Conservation (phyloP, 495 filamentous ascomycete species). For the Penicillium pulvis region DNA sequence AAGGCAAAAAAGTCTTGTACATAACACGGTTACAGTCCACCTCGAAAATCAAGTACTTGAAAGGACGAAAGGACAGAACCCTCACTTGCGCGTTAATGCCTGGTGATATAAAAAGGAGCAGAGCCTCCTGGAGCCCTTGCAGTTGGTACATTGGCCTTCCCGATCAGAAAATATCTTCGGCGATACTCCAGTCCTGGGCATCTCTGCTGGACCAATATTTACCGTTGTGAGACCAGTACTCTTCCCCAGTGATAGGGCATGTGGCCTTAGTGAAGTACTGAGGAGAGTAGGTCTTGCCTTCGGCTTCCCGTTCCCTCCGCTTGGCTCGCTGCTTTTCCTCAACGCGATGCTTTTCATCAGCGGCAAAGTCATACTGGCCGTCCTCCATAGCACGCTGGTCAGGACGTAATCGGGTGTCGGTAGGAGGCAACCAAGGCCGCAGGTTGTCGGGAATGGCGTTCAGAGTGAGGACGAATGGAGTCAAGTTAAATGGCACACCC, state of each 20-base stretch:
- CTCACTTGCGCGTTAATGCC: background rate
- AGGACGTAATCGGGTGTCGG: constrained; percentile 85
- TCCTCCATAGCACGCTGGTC: constrained; percentile 99
- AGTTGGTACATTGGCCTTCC: background rate
- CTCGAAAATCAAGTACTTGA: constrained; percentile 5
- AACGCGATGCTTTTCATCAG: constrained; percentile 89
- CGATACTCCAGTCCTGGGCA: constrained; percentile 52
- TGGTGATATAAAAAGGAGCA: background rate
- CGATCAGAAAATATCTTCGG: constrained; percentile 65
- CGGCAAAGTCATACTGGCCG: constrained; percentile 90
- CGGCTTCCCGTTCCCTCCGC: constrained; percentile 69
- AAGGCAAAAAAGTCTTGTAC: constrained; percentile 20
- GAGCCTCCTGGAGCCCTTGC: background rate
- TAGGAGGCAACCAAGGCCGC: constrained; percentile 75
- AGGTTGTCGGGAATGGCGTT: constrained; percentile 83
- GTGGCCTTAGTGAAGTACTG: constrained; percentile 78
- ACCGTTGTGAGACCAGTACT: constrained; percentile 85
- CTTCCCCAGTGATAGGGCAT: constrained; percentile 81
- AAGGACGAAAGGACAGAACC: background rate
- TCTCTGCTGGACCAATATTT: constrained; percentile 77
- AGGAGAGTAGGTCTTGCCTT: constrained; percentile 78
- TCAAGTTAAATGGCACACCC: constrained; percentile 94
- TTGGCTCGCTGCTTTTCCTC: constrained; percentile 90
- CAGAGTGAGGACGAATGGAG: constrained; percentile 91
- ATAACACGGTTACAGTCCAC: constrained; percentile 13